A percentile compares a stretch with the other conserved stretches of the same genome.
These are phyloP conservation scores for Trichoderma asperellum DNA, from an alignment of 2,329 filamentous ascomycete genomes.

Conservation along the genomic window DNA sequence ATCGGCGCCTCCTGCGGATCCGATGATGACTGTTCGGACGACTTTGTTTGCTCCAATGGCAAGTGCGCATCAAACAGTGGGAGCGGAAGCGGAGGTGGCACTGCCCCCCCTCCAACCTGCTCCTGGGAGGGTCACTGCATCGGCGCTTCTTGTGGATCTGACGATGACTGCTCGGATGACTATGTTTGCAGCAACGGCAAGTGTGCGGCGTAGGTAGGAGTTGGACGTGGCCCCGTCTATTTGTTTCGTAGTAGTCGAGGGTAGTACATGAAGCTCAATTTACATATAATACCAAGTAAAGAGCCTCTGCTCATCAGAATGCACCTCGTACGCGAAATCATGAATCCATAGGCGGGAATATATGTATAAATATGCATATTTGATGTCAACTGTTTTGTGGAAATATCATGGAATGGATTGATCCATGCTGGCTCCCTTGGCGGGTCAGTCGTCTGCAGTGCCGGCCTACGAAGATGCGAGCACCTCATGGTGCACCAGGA, in stretches of 20 bases:
- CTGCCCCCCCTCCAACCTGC: neutral
- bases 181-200: neutral
- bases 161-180: neutral
- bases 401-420: neutral
- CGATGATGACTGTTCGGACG: conserved; percentile 20
- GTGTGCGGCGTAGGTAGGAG: neutral
- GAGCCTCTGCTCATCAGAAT: neutral
- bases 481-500: neutral
- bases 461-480: too few relatives aligned
- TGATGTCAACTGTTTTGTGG: too few relatives aligned
- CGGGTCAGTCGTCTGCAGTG: neutral
- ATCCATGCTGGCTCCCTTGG: neutral
- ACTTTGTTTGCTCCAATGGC: neutral
- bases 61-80: neutral
- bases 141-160: neutral
- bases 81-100: neutral
- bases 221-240: neutral
- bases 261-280: neutral
- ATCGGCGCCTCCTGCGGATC: neutral
- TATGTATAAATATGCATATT: too few relatives aligned
- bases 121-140: neutral
- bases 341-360: too few relatives aligned
- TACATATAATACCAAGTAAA: neutral
- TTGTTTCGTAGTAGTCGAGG: neutral
- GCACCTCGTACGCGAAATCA: neutral